These are phyloP conservation scores for Polyrhizophydium stewartii DNA, from an alignment of 371 early-diverging fungal species.

Conservation along the genomic window DNA sequence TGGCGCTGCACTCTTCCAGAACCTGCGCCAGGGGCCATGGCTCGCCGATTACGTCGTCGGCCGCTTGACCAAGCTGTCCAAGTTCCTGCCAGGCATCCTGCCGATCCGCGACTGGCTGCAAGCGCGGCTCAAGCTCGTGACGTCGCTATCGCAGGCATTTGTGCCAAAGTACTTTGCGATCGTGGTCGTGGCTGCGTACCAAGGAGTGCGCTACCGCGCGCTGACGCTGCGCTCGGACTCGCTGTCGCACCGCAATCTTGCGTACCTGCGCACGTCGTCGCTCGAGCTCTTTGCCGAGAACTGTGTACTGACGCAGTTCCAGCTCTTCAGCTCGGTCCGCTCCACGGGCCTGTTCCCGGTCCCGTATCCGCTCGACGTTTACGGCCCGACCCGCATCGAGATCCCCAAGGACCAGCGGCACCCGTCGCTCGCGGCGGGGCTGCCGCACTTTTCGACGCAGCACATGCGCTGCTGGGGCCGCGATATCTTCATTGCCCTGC, in stretches of 20 bases:
- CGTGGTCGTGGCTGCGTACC: constrained; percentile 69
- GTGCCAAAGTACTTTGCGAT: constrained; percentile 91
- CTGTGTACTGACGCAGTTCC: constrained; percentile 74
- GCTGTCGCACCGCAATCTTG: constrained; percentile 13
- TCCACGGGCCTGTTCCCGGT: constrained; percentile 76
- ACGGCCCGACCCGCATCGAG: background rate
- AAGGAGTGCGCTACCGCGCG: constrained; percentile 62
- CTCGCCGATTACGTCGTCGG: constrained; percentile 78
- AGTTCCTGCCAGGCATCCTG: constrained; percentile 45
- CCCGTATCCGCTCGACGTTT: constrained; percentile 22
- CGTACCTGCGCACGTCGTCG: constrained; percentile 14
- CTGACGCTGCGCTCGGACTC: background rate
- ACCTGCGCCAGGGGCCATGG: constrained; percentile 89
- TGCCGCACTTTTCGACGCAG: constrained; percentile 91
- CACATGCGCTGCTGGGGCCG: constrained; percentile 98
- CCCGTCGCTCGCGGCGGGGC: constrained; percentile 85
- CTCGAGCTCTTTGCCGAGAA: constrained; percentile 56
- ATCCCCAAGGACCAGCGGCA: background rate
- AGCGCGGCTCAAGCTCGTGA: constrained; percentile 63
- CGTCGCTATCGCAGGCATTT: constrained; percentile 72
- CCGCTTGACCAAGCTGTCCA: constrained; percentile 57
- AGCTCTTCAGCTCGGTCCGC: constrained; percentile 71
- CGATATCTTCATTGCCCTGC: constrained; percentile 89
- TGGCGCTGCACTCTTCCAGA: constrained; percentile 86
- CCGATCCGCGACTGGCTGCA: constrained; percentile 68